Evolutionary conservation across 2,329 filamentous ascomycete genomes (phyloP).

Genomic region (Lasiodiplodia gonubiensis): DNA sequence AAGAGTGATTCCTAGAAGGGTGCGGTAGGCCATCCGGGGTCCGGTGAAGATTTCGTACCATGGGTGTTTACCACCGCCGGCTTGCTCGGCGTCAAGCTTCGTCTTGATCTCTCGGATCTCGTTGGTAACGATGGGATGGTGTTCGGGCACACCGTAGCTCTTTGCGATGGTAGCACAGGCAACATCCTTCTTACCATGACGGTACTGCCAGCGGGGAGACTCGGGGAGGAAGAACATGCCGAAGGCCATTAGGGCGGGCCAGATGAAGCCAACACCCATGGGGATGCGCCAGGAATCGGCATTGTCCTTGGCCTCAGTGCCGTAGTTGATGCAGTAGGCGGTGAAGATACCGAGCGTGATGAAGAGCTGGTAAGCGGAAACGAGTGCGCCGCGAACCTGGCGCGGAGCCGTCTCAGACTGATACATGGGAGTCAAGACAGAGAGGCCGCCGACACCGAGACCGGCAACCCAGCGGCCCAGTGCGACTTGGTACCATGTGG

Average conservation of each 20-base stretch:
- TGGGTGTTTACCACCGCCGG: constrained; percentile 55
- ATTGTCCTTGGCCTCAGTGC: constrained; percentile 52
- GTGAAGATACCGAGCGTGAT: constrained; percentile 70
- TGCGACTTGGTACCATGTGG: constrained; percentile 68
- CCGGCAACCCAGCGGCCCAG: constrained; percentile 70
- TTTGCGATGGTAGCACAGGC: constrained; percentile 59
- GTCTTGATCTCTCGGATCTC: constrained; percentile 62
- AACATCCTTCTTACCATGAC: constrained; percentile 58
- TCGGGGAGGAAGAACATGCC: constrained; percentile 63
- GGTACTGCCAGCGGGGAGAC: constrained; percentile 64
- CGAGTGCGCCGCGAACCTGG: constrained; percentile 67
- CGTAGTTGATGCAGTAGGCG: constrained; percentile 62
- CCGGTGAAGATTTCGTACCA: constrained; percentile 72
- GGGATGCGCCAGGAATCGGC: constrained; percentile 68
- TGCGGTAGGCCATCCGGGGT: constrained; percentile 71
- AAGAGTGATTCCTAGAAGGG: constrained; percentile 66
- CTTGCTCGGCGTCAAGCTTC: constrained; percentile 59
- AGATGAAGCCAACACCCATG: constrained; percentile 64
- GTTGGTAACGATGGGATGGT: constrained; percentile 59
- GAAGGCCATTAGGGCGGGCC: constrained; percentile 59
- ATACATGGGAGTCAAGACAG: constrained; percentile 65
- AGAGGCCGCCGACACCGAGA: constrained; percentile 68
- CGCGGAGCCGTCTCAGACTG: constrained; percentile 70
- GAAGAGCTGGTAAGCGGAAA: constrained; percentile 67
- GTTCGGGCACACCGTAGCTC: constrained; percentile 61